Conservation (phyloP, 352 stramenopile species). For the Phytophthora pini region DNA sequence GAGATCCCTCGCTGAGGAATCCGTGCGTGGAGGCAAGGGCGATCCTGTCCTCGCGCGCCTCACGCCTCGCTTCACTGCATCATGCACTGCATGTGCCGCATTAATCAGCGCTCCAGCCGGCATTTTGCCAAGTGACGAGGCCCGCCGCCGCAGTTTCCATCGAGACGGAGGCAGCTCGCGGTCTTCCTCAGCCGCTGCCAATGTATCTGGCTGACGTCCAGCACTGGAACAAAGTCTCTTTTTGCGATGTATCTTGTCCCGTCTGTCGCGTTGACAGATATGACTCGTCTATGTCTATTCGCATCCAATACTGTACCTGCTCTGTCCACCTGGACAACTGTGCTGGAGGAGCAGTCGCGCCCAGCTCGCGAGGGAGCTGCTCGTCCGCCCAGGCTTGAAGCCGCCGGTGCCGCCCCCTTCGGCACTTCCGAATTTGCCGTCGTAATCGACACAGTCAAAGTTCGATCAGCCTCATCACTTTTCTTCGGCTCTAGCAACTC, state of each 20-base stretch:
- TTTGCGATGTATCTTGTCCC: slow-evolving; percentile 14
- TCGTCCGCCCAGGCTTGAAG: slow-evolving; percentile 6
- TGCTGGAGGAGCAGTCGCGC: slow-evolving; percentile 21
- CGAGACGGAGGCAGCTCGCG: slow-evolving; percentile 12
- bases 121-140: slow-evolving; percentile 9
- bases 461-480: slow-evolving; percentile 25
- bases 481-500: slow-evolving; percentile 14
- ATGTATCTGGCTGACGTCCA: slow-evolving; percentile 1
- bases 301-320: slow-evolving; percentile 12
- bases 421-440: slow-evolving; percentile 49
- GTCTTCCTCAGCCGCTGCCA: background rate
- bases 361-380: slow-evolving; percentile 17
- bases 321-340: slow-evolving; percentile 24
- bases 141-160: slow-evolving; percentile 15
- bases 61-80: no score
- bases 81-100: no score
- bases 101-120: no score
- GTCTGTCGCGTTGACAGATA: slow-evolving; percentile 5
- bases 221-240: slow-evolving; percentile 11
- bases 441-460: slow-evolving; percentile 29
- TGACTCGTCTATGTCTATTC: slow-evolving; percentile 11
- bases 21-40: no score
- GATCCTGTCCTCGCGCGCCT: no score
- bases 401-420: slow-evolving; percentile 4
- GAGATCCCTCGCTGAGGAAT: no score